These are phyloP conservation scores for Pseudocercospora cruenta DNA, from an alignment of 2,329 filamentous ascomycete species.

Conservation along the genomic window DNA sequence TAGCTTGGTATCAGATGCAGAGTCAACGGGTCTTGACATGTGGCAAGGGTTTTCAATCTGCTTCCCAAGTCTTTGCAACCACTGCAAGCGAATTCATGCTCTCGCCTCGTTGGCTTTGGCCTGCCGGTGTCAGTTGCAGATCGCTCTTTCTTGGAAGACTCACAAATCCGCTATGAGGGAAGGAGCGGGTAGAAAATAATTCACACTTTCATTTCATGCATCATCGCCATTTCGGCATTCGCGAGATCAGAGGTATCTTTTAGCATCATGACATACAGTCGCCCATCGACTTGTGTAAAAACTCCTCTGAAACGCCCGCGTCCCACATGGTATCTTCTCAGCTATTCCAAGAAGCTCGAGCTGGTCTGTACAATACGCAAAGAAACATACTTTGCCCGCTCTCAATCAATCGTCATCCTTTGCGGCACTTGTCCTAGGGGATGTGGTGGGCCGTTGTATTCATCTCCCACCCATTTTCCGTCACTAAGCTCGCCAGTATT, in stretches of 20 bases:
- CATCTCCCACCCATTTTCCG: slow-evolving; percentile 29
- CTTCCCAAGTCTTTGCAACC: too few species aligned
- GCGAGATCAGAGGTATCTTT: slow-evolving; percentile 6
- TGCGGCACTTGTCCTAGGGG: slow-evolving; percentile 36
- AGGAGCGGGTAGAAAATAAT: not conserved
- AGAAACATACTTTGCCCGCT: not conserved
- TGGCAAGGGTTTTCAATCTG: too few species aligned
- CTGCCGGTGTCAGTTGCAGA: too few species aligned
- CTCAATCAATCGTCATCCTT: slow-evolving; percentile 55
- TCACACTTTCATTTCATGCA: slow-evolving; percentile 11
- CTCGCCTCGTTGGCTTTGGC: too few species aligned
- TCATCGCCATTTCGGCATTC: slow-evolving; percentile 1
- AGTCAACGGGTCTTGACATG: too few species aligned
- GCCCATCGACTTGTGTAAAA: not conserved
- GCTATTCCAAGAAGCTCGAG: slow-evolving; percentile 4
- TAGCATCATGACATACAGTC: slow-evolving; percentile 1
- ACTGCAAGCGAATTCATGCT: too few species aligned
- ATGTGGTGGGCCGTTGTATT: slow-evolving; percentile 33
- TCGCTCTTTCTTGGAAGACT: too few species aligned
- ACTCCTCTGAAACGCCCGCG: slow-evolving; percentile 3
- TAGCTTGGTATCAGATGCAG: too few species aligned
- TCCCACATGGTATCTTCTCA: slow-evolving; percentile 2
- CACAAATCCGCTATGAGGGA: not conserved
- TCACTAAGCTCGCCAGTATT: slow-evolving; percentile 23
- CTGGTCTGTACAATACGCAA: slow-evolving; percentile 8